Evolutionary conservation across 495 filamentous ascomycete genomes (phyloP), one percentile per base, ranked within the genome.

Genomic region (Penicillium coffeae): DNA sequence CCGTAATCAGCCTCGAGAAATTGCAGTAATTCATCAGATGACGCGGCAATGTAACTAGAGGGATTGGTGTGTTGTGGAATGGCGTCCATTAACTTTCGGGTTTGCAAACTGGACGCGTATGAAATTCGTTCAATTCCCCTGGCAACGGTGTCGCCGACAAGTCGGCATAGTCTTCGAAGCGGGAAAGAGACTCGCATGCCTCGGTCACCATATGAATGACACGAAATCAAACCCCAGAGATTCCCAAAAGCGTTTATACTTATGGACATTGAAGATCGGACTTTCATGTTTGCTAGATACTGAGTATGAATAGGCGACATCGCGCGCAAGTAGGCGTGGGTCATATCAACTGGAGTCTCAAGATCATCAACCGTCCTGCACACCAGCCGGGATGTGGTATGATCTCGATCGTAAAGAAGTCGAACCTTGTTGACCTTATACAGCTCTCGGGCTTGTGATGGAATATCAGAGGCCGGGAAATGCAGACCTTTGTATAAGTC

Each of bases 141-240:
- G 2, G 89, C 90, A 2, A 86, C 86, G 0, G 80, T 86, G 53
- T 96, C 90, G 3, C 90, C 88, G 21, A 96, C 77, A 16, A 95
- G 68, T 16, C 88, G 80, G 63, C 90, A 95, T 83, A 96, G 87
- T 67, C 91, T 93, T 13, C 90, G 78, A 36, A 93, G 86, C 0
- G 89, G 88, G 60, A 95, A 95, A 0, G 86, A 84, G 3, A 95
- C 88, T 38, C 90, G 74, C 88, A 91, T 94, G 4, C 88, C 87
- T 27, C 76, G 75, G 0, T 85, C 83, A 85, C 58, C 88, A 60
- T 95, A 92, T 1, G 82, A 78, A 63, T 96, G 90, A 53, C 88
- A 95, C 4, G 88, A 78, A 22, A 95, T 88, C 32, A 95, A 72
- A 2, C 90, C 90, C 90, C 90, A 95, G 0, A 94, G 72, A 47